phyloP scores from a whole-genome alignment of 345 rosid species.

The Bruguiera parviflora region DNA sequence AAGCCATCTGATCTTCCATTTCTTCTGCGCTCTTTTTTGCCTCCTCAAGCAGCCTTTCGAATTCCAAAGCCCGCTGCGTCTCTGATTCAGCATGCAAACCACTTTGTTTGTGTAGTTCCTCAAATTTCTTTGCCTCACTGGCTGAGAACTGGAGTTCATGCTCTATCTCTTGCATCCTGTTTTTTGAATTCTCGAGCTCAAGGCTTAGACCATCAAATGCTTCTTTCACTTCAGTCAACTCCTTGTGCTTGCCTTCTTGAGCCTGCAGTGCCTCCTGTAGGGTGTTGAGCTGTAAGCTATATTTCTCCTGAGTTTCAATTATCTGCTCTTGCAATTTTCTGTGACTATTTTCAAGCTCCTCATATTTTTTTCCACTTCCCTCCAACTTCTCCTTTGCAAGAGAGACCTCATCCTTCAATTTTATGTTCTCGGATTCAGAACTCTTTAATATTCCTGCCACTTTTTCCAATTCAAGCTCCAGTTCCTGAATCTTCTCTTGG shows the following conservation, averaged over 20 bases:
- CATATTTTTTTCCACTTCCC: conserved; percentile 51
- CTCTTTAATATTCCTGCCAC: conserved; percentile 58
- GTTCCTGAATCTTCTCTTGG: conserved; percentile 73
- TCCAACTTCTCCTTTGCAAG: conserved; percentile 54
- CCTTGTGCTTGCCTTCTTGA: conserved; percentile 68
- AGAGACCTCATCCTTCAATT: conserved; percentile 53
- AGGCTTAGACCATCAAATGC: conserved; percentile 60
- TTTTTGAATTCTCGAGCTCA: conserved; percentile 62
- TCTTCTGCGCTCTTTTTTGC: conserved; percentile 54
- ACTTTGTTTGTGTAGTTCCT: conserved; percentile 76
- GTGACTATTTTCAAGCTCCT: conserved; percentile 58
- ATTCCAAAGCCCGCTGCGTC: conserved; percentile 67
- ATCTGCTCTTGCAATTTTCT: conserved; percentile 66
- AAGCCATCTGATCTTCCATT: conserved; percentile 57
- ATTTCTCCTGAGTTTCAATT: conserved; percentile 60
- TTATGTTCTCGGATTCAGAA: conserved; percentile 61
- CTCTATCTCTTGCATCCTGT: conserved; percentile 62
- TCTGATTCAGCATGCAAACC: conserved; percentile 77
- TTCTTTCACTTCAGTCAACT: conserved; percentile 68
- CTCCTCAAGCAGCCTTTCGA: conserved; percentile 62
- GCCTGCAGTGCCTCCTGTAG: conserved; percentile 65
- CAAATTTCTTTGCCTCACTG: conserved; percentile 63
- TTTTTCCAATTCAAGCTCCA: conserved; percentile 75
- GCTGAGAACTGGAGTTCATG: conserved; percentile 53
- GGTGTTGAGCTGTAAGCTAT: conserved; percentile 48